Percentiles rank a stretch among this genome's conserved stretches.
phyloP scores from a whole-genome alignment of 2,329 filamentous ascomycete species.

The Aspergillus brunneoviolaceus region DNA sequence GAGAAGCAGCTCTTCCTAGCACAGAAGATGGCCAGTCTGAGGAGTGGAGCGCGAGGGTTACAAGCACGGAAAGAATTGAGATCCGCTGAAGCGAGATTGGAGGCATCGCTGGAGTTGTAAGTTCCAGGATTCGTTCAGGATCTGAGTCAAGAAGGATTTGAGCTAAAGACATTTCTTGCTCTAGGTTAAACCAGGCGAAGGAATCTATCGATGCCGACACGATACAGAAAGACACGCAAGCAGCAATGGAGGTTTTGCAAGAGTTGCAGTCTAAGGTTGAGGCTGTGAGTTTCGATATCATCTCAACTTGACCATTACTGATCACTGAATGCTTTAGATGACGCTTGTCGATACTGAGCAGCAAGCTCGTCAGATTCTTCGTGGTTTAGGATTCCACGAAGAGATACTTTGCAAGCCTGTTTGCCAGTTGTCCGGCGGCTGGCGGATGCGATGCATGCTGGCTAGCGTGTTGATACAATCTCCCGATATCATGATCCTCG shows the following conservation, averaged over 20 bases:
- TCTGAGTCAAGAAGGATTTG: neutral
- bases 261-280: conserved; percentile 69
- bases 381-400: conserved; percentile 70
- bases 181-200: conserved; percentile 51
- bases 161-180: neutral
- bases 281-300: conserved; percentile 43
- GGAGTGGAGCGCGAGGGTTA: conserved; percentile 73
- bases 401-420: conserved; percentile 60
- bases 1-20: conserved; percentile 65
- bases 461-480: conserved; percentile 68
- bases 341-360: conserved; percentile 64
- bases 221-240: conserved; percentile 65
- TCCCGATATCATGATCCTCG: conserved; percentile 75
- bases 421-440: conserved; percentile 71
- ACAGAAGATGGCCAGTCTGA: conserved; percentile 70
- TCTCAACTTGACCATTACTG: neutral
- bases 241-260: conserved; percentile 67
- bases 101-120: conserved; percentile 56
- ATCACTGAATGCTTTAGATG: conserved; percentile 33
- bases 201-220: conserved; percentile 57
- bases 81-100: conserved; percentile 65
- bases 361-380: conserved; percentile 64
- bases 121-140: conserved; percentile 17
- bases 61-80: conserved; percentile 73
- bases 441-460: conserved; percentile 68